Base-by-base conservation (phyloP, 805 yeast genomes). In the Metschnikowia similis region DNA sequence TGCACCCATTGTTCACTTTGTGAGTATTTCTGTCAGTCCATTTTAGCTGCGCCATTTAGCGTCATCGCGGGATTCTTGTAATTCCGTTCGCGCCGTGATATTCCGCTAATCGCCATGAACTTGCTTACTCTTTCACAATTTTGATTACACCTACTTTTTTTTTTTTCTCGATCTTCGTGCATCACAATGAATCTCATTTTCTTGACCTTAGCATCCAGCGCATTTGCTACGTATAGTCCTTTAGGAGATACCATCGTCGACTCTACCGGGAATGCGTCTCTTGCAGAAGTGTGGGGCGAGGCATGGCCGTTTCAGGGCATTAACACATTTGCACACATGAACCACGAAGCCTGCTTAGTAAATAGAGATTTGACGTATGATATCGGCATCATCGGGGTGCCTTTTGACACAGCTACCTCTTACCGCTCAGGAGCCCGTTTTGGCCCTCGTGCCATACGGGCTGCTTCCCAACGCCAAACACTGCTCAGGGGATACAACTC, bases 381-480 rank as follows among this genome's bases (percentile, higher is more conserved):
- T 57, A 77, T 88, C 44, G 96, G 84, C 0, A 55, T 88, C 11
- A 74, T 87, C 49, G 96, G 96, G 4, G 84, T 85, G 1, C 95
- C 95, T 0, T 88, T 87, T 58, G 96, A 87, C 61, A 87, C 94
- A 6, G 92, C 92, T 0, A 84, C 83, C 0, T 77, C 90, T 0
- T 87, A 82, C 64, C 74, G 95, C 45, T 79, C 91, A 0, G 95
- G 96, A 6, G 91, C 95, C 2, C 69, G 96, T 48, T 87, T 87
- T 66, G 96, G 96, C 2, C 96, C 92, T 3, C 67, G 83, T 45
- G 85, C 87, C 10, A 83, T 85, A 45, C 69, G 91, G 55, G 69
- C 76, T 2, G 87, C 87, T 2, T 82, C 87, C 2, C 87, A 82
- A 60, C 76, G 95, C 56, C 95, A 87, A 62, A 80, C 81, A 2